phyloP scores from a whole-genome alignment of 73 alveolate genomes.

The Tetrahymena borealis region DNA sequence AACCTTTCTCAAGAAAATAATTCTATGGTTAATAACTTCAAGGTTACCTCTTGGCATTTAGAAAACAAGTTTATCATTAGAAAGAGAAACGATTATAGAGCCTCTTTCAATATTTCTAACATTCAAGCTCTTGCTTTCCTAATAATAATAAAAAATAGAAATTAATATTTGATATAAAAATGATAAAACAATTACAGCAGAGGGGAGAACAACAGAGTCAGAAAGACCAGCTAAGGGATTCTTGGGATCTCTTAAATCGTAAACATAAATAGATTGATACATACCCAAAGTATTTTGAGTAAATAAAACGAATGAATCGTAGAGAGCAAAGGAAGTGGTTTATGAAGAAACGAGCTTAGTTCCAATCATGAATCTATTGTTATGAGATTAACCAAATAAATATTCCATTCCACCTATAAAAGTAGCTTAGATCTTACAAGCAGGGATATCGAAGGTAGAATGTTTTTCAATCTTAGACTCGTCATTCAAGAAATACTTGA shows the following conservation, averaged over 20 bases:
- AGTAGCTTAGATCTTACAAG: neutral
- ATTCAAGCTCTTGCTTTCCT: conserved; percentile 60
- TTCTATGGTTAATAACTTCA: conserved; percentile 85
- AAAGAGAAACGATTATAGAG: conserved; percentile 69
- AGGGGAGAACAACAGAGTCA: neutral
- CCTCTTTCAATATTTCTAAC: conserved; percentile 92
- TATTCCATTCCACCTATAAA: neutral
- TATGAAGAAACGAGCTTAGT: neutral
- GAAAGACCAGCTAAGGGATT: conserved; percentile 2
- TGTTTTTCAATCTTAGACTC: neutral
- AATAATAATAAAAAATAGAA: neutral
- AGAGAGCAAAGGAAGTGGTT: neutral
- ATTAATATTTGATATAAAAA: neutral
- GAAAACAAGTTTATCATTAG: conserved; percentile 64
- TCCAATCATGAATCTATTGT: neutral
- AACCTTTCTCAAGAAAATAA: conserved; percentile 69
- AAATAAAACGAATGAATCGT: neutral
- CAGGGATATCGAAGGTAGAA: neutral
- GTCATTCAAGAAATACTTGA: neutral
- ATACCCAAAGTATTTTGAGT: neutral
- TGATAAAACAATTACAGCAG: neutral
- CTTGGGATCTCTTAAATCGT: neutral
- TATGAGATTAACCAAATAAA: neutral
- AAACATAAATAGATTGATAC: neutral
- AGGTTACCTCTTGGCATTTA: conserved; percentile 96